Evolutionary conservation across 257 asterid species (phyloP).

Genomic region (Solanum appendiculatum): DNA sequence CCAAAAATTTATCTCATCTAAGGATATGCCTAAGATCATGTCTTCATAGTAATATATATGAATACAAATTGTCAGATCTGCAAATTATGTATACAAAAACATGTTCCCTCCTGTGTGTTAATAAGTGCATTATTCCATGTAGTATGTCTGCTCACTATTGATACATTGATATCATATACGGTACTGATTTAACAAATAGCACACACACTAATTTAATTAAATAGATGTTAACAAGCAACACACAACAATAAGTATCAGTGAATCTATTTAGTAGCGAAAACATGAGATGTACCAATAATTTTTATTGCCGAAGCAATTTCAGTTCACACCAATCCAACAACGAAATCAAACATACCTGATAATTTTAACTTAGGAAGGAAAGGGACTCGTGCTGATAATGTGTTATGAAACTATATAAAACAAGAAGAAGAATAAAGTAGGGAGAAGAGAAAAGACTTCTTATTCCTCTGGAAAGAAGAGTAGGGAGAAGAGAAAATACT

Average conservation of each 20-base stretch:
- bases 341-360: too few relatives aligned
- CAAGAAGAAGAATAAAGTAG: too few relatives aligned
- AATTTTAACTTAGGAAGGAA: too few relatives aligned
- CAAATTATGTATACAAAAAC: background rate
- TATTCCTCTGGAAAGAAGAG: too few relatives aligned
- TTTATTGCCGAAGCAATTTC: too few relatives aligned
- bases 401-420: too few relatives aligned
- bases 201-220: background rate
- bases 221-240: background rate
- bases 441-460: too few relatives aligned
- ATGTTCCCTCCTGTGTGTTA: background rate
- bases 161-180: background rate
- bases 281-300: too few relatives aligned
- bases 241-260: background rate
- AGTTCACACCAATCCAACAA: too few relatives aligned
- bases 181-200: background rate
- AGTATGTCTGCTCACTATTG: background rate
- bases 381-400: too few relatives aligned
- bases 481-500: too few relatives aligned
- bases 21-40: background rate
- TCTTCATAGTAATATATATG: background rate
- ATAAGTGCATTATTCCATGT: background rate
- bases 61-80: background rate
- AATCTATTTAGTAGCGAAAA: too few relatives aligned
- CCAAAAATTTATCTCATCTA: background rate